Base-by-base conservation (phyloP, 2,329 filamentous ascomycete species). In the Aspergillus udagawae region DNA sequence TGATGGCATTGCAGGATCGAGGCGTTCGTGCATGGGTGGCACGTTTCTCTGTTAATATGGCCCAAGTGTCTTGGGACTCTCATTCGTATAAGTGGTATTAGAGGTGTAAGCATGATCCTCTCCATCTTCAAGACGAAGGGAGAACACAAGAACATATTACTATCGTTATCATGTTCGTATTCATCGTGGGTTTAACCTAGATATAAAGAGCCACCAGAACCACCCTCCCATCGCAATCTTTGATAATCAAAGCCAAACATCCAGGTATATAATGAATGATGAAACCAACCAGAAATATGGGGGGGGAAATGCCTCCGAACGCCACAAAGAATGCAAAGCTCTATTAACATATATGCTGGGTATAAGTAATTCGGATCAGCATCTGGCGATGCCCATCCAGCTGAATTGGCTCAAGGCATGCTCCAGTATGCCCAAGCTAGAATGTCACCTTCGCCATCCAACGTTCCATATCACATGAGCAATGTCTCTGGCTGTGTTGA, bases 381-480 rank as follows among this genome's bases (percentile, higher is more conserved):
- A 35, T 35, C 12, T 35, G 32, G 5, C 32, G 32, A 35, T 14
- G 32, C 5, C 32, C 32, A 17, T 35, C 12, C 32, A 35, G 32
- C 32, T 35, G 32, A 17, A 35, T 17, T 4, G 14, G 32, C 32
- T 17, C 32, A 35, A 14, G 32, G 5, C 32, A 35, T 35, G 32
- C 32, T 35, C 12, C 32, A 35, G 14, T 35, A 6, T 35, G 32
- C 32, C 32, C 32, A 35, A 5, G 12, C 32, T 35, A 35, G 12
- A 35, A 21, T 44, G 48, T 79, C 69, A 83, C 62, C 80, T 79
- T 59, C 81, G 76, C 84, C 84, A 87, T 21, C 84, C 84, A 49
- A 86, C 84, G 64, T 86, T 87, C 83, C 84, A 86, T 58, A 87
- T 85, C 7, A 87, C 84, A 70, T 86, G 83, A 6, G 83, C 84